Base-by-base conservation (phyloP, 176 grass and related monocot genomes). In the Raddia guianensis region DNA sequence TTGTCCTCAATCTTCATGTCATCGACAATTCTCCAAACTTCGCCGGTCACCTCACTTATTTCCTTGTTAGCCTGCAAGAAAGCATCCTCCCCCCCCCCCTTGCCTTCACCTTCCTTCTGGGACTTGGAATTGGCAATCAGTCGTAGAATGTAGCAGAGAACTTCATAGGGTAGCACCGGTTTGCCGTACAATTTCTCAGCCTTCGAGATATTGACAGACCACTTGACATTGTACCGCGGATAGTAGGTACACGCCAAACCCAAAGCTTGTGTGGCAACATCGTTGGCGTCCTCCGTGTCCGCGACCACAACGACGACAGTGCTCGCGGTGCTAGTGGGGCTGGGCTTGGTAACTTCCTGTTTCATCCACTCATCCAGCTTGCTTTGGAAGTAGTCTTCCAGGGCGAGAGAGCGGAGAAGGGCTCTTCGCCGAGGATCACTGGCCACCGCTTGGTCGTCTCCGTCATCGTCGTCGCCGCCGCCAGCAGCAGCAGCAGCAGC, bases 131-230 rank as follows among this genome's bases (percentile, higher is more conserved):
- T 8, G 1, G 0, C 4, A 3, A 84, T 63, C 73, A 59, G 10
- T 0, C 18, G 32, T 15, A 60, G 54, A 20, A 84, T 84, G 73
- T 84, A 84, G 63, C n/a, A 84, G 27, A 76, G 73, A 5, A 84
- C 19, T 0, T 84, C 82, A 63, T 40, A 27, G n/a, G 66, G 34
- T 18, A 34, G 8, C 4, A 78, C 46, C 8, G 45, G 45, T 47
- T 4, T 47, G 8, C 45, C 45, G 8, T 47, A 47, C 45, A 8
- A 47, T 6, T 6, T 6, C 8, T 4, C 4, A 47, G 45, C 45
- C 8, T 47, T 1, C 45, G 45, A 47, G 45, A 8, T 47, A 8
- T 47, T 4, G 1, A 47, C 45, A 47, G 5, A 8, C 7, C 7
- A 8, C 7, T 8, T 8, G 45, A 46, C 45, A 8, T 46, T 46